Evolutionary conservation across 306 rosid species (phyloP), one percentile per base, ranked within the genome.

Genomic region (Benincasa hispida): DNA sequence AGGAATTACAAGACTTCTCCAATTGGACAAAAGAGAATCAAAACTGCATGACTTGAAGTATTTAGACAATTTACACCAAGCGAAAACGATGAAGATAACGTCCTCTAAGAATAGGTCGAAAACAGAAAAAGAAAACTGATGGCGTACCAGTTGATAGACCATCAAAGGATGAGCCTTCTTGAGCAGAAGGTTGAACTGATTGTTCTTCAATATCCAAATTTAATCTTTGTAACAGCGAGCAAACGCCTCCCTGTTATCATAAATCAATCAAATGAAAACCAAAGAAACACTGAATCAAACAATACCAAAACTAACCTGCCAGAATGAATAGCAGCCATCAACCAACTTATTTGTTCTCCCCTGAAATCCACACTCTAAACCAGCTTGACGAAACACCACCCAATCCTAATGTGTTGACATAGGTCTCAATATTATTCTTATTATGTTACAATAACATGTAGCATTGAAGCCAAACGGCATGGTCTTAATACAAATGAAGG

Each of bases 311-410:
- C 76, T 81, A 47, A 93, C 98, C 98, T 93, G 98, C 98, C 98
- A 91, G 80, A 93, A 93, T 60, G 98, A 93, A 81, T 93, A 93
- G 89, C 98, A 93, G 68, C 98, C 97, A 76, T 91, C 98, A 28
- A 93, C 96, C 87, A 93, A 76, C 84, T 93, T 91, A 90, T 93
- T 93, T 34, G 98, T 93, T 83, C 98, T 88, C 76, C 98, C 98
- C 85, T 93, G 98, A 81, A 93, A 93, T 79, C 98, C 97, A 60
- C 87, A 81, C 86, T 93, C 98, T 74, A 50, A 86, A 78, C 97
- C 79, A 77, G 73, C 94, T 83, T 93, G 98, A 63, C 97, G 89
- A 78, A 87, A 90, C 70, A 89, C 96, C 79, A 83, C 89, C 98
- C 98, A 93, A 45, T 90, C 94, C 98, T 93, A 69, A 78, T 51